Conservation (phyloP, 257 asterid species). For the Solanum microdontum region DNA sequence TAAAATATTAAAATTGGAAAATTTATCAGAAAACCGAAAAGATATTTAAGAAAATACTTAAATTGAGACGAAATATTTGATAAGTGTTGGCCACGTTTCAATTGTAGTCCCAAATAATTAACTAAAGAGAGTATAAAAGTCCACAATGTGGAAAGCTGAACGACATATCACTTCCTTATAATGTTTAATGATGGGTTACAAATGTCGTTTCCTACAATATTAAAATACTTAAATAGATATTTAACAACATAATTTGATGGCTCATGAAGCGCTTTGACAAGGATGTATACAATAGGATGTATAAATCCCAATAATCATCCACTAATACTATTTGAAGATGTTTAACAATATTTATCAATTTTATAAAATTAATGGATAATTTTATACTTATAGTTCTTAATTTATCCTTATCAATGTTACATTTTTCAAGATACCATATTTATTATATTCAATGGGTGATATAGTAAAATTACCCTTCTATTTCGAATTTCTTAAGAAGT, state of each 20-base stretch:
- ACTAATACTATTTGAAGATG: background rate
- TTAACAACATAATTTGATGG: background rate
- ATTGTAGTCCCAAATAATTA: background rate
- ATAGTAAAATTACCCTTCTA: background rate
- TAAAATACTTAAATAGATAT: background rate
- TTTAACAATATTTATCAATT: too few species aligned
- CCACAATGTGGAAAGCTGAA: background rate
- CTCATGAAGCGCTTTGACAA: background rate
- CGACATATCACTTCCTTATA: background rate
- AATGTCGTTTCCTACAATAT: background rate
- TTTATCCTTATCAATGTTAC: too few species aligned
- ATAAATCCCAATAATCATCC: background rate
- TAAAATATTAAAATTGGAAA: background rate
- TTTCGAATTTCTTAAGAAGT: background rate
- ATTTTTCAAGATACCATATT: too few species aligned
- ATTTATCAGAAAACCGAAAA: background rate
- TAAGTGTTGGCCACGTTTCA: background rate
- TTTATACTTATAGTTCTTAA: background rate
- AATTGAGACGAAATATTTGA: background rate
- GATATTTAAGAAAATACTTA: background rate
- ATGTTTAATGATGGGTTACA: background rate
- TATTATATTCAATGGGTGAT: too few species aligned
- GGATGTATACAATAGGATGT: background rate
- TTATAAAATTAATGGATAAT: too few species aligned
- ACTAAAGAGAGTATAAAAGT: background rate